Evolutionary conservation across 2,329 filamentous ascomycete genomes (phyloP).

Genomic region (Colletotrichum higginsianum): DNA sequence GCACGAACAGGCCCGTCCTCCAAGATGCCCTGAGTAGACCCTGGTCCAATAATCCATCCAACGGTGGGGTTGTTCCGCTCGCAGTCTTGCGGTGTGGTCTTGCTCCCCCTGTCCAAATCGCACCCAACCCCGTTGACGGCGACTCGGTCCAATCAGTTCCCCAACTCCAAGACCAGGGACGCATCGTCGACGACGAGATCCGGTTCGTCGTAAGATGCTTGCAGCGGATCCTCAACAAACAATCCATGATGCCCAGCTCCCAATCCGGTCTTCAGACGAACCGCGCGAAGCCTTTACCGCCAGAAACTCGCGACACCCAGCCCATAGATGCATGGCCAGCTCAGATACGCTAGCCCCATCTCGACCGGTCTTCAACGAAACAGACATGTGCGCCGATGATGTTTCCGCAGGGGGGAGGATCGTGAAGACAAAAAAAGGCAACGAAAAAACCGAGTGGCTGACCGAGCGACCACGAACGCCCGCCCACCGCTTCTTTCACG

Average conservation of each 20-base stretch:
- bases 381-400: constrained; percentile 17
- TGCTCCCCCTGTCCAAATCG: constrained; percentile 14
- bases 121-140: constrained; percentile 16
- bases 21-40: constrained; percentile 14
- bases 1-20: constrained; percentile 25
- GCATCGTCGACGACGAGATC: constrained; percentile 11
- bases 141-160: constrained; percentile 27
- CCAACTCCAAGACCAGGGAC: not conserved
- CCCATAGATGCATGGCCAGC: constrained; percentile 26
- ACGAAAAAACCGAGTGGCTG: constrained; percentile 29
- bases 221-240: constrained; percentile 28
- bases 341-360: constrained; percentile 29
- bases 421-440: constrained; percentile 6
- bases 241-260: constrained; percentile 25
- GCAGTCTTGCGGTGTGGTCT: constrained; percentile 37
- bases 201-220: constrained; percentile 25
- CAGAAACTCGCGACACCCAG: constrained; percentile 21
- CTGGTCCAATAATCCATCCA: constrained; percentile 12
- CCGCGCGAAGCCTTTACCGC: constrained; percentile 34
- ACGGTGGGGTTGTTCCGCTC: constrained; percentile 24
- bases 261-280: constrained; percentile 22
- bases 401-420: not conserved
- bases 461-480: constrained; percentile 23
- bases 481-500: constrained; percentile 33
- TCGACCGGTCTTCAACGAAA: constrained; percentile 25